These are phyloP conservation scores for Podospora tetraspora DNA, from an alignment of 495 filamentous ascomycete genomes.

Conservation along the genomic window DNA sequence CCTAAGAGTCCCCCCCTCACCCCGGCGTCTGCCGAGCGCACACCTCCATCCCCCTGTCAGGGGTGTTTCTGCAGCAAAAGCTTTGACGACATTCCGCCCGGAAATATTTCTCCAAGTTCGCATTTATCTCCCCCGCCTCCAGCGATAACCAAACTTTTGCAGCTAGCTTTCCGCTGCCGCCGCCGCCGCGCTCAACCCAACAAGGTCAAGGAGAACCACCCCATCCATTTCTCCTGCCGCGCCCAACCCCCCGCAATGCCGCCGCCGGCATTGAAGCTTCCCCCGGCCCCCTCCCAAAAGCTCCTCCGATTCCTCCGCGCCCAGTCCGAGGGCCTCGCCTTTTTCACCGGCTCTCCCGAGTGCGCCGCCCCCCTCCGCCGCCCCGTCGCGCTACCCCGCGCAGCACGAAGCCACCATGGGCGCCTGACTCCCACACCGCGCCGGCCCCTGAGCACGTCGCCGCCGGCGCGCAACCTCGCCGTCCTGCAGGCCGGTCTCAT, in stretches of 20 bases:
- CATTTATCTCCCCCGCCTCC: not conserved
- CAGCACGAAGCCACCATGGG: slow-evolving; percentile 8
- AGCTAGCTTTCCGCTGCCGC: not conserved
- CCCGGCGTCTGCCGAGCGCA: not conserved
- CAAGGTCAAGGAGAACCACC: not conserved
- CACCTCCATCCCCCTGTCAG: not conserved
- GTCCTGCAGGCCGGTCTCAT: slow-evolving; percentile 39
- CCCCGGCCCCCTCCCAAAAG: slow-evolving; percentile 55
- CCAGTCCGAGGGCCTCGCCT: slow-evolving; percentile 51
- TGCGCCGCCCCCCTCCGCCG: slow-evolving; percentile 14
- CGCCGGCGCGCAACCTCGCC: slow-evolving; percentile 23
- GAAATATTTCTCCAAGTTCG: not conserved
- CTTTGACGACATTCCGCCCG: not conserved
- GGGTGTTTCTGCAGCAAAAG: not conserved
- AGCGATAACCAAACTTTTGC: not conserved
- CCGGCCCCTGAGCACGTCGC: slow-evolving; percentile 6
- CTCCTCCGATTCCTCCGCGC: slow-evolving; percentile 58
- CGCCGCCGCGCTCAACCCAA: not conserved
- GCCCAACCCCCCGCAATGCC: slow-evolving; percentile 26
- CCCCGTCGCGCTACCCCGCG: slow-evolving; percentile 25
- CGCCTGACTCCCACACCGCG: not conserved
- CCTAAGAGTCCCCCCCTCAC: not conserved
- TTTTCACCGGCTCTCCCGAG: slow-evolving; percentile 32
- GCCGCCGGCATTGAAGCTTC: slow-evolving; percentile 32
- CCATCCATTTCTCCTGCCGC: not conserved